phyloP scores from a whole-genome alignment of 345 rosid genomes.

The Hevea brasiliensis region DNA sequence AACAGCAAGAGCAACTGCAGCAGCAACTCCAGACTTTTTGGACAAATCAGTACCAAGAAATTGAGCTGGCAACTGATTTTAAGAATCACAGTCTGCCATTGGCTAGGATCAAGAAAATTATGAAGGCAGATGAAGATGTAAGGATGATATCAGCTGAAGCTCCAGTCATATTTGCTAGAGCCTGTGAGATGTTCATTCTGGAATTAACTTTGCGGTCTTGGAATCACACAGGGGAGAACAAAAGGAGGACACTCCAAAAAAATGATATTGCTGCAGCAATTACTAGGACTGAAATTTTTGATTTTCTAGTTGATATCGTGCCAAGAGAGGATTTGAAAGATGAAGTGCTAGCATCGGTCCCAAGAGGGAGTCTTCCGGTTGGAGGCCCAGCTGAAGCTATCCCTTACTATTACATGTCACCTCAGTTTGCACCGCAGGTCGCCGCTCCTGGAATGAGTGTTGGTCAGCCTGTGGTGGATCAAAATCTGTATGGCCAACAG shows the following conservation, averaged over 20 bases:
- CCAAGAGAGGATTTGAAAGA: slow-evolving; percentile 43
- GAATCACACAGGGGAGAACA: slow-evolving; percentile 49
- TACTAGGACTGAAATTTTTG: slow-evolving; percentile 42
- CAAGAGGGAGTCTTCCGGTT: slow-evolving; percentile 30
- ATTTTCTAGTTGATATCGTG: slow-evolving; percentile 42
- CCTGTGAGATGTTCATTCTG: slow-evolving; percentile 46
- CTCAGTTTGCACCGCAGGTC: slow-evolving; percentile 34
- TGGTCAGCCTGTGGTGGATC: slow-evolving; percentile 26
- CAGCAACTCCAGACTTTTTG: slow-evolving; percentile 43
- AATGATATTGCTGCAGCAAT: slow-evolving; percentile 43
- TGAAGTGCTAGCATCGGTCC: slow-evolving; percentile 29
- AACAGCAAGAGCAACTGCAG: slow-evolving; percentile 42
- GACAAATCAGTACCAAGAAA: slow-evolving; percentile 38
- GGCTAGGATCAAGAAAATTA: slow-evolving; percentile 45
- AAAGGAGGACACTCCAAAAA: slow-evolving; percentile 45
- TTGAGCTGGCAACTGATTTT: slow-evolving; percentile 37
- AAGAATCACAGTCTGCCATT: slow-evolving; percentile 45
- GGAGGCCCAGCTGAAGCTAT: slow-evolving; percentile 34
- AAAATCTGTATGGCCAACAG: slow-evolving; percentile 31
- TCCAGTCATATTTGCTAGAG: slow-evolving; percentile 41
- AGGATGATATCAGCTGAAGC: slow-evolving; percentile 49
- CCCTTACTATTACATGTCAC: slow-evolving; percentile 33
- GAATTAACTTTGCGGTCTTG: slow-evolving; percentile 43
- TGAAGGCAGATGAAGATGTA: slow-evolving; percentile 47
- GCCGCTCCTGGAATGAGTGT: slow-evolving; percentile 20